A percentile compares a stretch with the other conserved stretches of the same genome.
Evolutionary conservation across 2,329 filamentous ascomycete species (phyloP).

Genomic region (Lizonia empirigonia): DNA sequence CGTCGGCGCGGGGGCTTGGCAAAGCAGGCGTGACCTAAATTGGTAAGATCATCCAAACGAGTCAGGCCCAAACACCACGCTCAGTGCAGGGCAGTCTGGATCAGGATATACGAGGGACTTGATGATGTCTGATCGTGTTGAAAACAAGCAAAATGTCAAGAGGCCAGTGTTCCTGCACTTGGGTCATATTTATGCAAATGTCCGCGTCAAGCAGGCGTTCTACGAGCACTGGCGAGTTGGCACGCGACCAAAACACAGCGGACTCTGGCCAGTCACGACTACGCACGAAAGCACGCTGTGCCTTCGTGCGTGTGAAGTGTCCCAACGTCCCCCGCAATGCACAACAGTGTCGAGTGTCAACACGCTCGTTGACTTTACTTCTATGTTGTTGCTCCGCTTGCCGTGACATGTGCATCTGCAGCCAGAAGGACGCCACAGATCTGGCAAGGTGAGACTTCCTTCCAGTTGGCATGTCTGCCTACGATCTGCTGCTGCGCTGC

Average conservation of each 20-base stretch:
- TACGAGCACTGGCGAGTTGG: slow-evolving; percentile 35
- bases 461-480: neutral
- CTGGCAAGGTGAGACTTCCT: neutral
- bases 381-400: neutral
- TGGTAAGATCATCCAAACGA: slow-evolving; percentile 4
- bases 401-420: neutral
- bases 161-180: neutral
- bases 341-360: neutral
- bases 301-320: slow-evolving; percentile 41
- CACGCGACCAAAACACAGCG: slow-evolving; percentile 37
- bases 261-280: slow-evolving; percentile 35
- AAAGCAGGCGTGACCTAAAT: slow-evolving; percentile 3
- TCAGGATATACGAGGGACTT: neutral
- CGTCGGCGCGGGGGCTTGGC: slow-evolving; percentile 9
- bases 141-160: neutral
- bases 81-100: neutral
- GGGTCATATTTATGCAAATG: neutral
- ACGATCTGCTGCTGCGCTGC: neutral
- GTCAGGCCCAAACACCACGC: slow-evolving; percentile 6
- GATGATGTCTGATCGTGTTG: neutral
- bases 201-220: slow-evolving; percentile 18
- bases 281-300: slow-evolving; percentile 42
- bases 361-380: neutral
- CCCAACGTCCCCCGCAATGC: slow-evolving; percentile 41
- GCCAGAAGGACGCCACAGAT: neutral